phyloP scores from a whole-genome alignment of 192 early-diverging fungal species.

The Phlyctochytrium planicorne region DNA sequence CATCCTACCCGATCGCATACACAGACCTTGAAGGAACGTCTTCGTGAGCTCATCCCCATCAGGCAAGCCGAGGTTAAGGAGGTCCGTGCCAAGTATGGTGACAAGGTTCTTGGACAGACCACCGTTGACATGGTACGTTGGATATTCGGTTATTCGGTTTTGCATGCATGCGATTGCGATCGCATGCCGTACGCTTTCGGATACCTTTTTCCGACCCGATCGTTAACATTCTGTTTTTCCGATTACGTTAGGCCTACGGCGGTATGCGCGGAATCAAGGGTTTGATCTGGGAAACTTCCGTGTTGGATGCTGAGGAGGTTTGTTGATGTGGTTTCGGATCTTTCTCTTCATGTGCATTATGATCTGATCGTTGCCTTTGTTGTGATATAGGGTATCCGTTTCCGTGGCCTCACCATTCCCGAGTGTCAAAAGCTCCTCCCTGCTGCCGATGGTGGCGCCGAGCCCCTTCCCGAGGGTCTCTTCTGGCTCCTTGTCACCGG shows the following conservation, averaged over 20 bases:
- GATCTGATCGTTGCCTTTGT: too few species aligned
- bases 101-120: conserved; percentile 86
- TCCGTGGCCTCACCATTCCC: conserved; percentile 94
- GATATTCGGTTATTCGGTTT: background rate
- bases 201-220: too few species aligned
- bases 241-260: conserved; percentile 60
- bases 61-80: conserved; percentile 96
- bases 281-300: conserved; percentile 97
- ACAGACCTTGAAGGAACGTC: conserved; percentile 91
- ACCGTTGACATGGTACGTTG: conserved; percentile 90
- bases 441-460: conserved; percentile 77
- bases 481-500: conserved; percentile 99
- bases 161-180: too few species aligned
- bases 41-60: conserved; percentile 90
- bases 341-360: background rate
- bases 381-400: conserved; percentile 86
- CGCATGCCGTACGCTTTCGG: too few species aligned
- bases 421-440: conserved; percentile 94
- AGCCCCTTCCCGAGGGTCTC: conserved; percentile 97
- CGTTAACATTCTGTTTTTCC: too few species aligned
- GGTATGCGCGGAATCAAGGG: conserved; percentile 99
- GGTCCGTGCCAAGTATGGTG: conserved; percentile 87
- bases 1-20: too few species aligned
- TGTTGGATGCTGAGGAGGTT: conserved; percentile 91
- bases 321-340: background rate